Conservation (phyloP, 768 basidiomycete species). For the Coprinopsis strossmayeri region DNA sequence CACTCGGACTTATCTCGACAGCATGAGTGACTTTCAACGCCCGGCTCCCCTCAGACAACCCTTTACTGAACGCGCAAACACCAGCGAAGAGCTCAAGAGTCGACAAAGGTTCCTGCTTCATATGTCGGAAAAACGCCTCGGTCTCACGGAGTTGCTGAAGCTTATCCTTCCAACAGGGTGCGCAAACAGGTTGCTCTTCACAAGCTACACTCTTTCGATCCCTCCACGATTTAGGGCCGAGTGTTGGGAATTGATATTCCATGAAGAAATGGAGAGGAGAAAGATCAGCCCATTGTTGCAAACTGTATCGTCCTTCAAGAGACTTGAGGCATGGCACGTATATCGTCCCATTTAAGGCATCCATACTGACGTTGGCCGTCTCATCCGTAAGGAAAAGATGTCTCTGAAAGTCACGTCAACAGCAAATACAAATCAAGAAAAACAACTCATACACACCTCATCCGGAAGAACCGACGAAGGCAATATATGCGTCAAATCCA, state of each 20-base stretch:
- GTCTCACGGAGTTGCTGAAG: constrained; percentile 23
- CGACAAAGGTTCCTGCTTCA: constrained; percentile 20
- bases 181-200: constrained; percentile 39
- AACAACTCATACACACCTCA: constrained; percentile 37
- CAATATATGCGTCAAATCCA: constrained; percentile 28
- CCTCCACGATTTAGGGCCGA: constrained; percentile 32
- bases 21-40: constrained; percentile 57
- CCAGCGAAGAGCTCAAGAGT: constrained; percentile 45
- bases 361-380: constrained; percentile 22
- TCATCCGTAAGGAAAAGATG: constrained; percentile 58
- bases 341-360: constrained; percentile 40
- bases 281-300: constrained; percentile 41
- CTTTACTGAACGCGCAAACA: constrained; percentile 58
- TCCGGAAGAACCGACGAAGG: constrained; percentile 40
- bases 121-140: constrained; percentile 26
- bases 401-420: constrained; percentile 30
- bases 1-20: constrained; percentile 71
- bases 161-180: constrained; percentile 31
- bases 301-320: constrained; percentile 17
- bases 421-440: neutral
- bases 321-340: constrained; percentile 36
- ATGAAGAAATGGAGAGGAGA: constrained; percentile 57
- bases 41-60: constrained; percentile 44
- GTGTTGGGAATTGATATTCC: constrained; percentile 40
- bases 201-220: constrained; percentile 23